These are phyloP conservation scores for Stromatinia cepivora DNA, from an alignment of 2,329 filamentous ascomycete genomes.

Conservation along the genomic window DNA sequence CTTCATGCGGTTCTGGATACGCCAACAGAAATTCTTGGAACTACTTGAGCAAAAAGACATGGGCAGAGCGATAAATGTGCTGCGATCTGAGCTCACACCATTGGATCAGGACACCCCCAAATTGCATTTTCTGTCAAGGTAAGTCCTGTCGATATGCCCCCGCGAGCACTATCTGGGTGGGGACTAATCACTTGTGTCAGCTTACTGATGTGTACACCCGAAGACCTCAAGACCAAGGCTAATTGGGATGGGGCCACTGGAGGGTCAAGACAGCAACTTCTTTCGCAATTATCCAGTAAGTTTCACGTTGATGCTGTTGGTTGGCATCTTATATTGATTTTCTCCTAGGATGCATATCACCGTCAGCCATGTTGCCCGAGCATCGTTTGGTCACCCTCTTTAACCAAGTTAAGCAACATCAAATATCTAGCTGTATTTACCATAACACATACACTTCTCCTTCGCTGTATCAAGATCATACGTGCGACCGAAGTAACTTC, in stretches of 20 bases:
- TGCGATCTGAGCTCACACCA: slow-evolving; percentile 84
- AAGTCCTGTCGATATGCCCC: slow-evolving; percentile 29
- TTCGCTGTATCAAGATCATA: slow-evolving; percentile 86
- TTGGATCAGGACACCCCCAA: slow-evolving; percentile 75
- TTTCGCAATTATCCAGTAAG: slow-evolving; percentile 83
- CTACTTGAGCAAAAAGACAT: slow-evolving; percentile 77
- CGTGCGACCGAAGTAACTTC: slow-evolving; percentile 77
- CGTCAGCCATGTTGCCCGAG: slow-evolving; percentile 94
- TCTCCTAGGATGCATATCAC: slow-evolving; percentile 77
- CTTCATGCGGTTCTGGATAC: slow-evolving; percentile 82
- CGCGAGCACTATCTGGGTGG: slow-evolving; percentile 3
- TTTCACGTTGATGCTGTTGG: slow-evolving; percentile 25
- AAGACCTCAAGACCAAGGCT: slow-evolving; percentile 74
- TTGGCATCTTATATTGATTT: slow-evolving; percentile 31
- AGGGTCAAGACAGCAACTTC: slow-evolving; percentile 69
- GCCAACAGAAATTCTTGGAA: slow-evolving; percentile 94
- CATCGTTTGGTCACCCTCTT: slow-evolving; percentile 80
- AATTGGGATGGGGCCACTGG: slow-evolving; percentile 82
- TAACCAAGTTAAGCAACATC: slow-evolving; percentile 78
- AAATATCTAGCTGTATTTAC: slow-evolving; percentile 82
- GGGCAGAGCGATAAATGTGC: slow-evolving; percentile 72
- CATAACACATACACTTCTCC: slow-evolving; percentile 79
- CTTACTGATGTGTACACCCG: slow-evolving; percentile 83
- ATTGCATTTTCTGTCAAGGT: slow-evolving; percentile 79
- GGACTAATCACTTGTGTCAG: slow-evolving; percentile 46